A percentile compares a stretch with the other conserved stretches of the same genome.
phyloP scores from a whole-genome alignment of 2,329 filamentous ascomycete genomes.

The Botrytis medusae region DNA sequence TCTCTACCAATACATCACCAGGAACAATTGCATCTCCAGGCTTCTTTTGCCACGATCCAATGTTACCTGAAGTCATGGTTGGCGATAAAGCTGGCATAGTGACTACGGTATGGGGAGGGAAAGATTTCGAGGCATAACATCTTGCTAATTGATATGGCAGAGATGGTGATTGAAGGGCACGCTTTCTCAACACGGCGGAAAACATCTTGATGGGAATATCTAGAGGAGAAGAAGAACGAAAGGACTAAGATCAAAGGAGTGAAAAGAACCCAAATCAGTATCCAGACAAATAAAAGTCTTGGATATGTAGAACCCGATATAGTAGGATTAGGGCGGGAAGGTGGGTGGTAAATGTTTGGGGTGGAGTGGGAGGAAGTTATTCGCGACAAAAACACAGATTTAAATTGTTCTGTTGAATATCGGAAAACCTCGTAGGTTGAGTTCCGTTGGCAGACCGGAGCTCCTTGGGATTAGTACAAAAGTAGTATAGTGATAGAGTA shows the following conservation, averaged over 20 bases:
- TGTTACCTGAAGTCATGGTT: constrained; percentile 96
- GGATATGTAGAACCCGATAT: constrained; percentile 30
- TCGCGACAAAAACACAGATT: constrained; percentile 24
- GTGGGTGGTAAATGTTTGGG: not conserved
- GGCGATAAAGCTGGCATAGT: constrained; percentile 98
- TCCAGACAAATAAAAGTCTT: constrained; percentile 34
- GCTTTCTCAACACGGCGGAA: constrained; percentile 63
- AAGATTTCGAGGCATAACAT: constrained; percentile 66
- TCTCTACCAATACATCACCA: constrained; percentile 94
- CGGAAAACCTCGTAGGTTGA: constrained; percentile 28
- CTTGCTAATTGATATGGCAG: constrained; percentile 57
- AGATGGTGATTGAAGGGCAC: constrained; percentile 52
- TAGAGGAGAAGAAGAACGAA: constrained; percentile 25
- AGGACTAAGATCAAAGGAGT: constrained; percentile 26
- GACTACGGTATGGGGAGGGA: constrained; percentile 90
- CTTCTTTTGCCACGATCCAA: constrained; percentile 98
- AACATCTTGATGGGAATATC: constrained; percentile 51
- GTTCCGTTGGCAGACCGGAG: constrained; percentile 15
- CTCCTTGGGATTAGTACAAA: constrained; percentile 3
- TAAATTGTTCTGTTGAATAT: constrained; percentile 30
- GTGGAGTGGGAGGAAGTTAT: constrained; percentile 23
- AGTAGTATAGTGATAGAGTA: not conserved
- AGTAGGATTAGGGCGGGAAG: constrained; percentile 15
- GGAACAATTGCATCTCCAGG: constrained; percentile 81
- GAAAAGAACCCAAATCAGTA: constrained; percentile 23